phyloP scores from a whole-genome alignment of 179 eudicot genomes.

The Gypsophila paniculata region DNA sequence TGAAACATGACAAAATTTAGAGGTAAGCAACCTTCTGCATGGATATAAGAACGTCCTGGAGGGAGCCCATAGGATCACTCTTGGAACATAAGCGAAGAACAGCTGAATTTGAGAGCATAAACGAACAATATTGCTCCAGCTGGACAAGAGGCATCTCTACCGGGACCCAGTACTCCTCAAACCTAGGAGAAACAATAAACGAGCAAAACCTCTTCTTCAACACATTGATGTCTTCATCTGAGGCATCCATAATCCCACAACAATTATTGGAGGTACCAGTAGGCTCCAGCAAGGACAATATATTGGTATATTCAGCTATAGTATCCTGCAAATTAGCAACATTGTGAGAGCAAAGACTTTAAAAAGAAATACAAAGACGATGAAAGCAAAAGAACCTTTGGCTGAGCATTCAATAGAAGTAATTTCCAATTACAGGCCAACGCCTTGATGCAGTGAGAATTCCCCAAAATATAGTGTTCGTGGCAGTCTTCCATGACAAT shows the following conservation, averaged over 20 bases:
- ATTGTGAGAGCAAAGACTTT: constrained; percentile 16
- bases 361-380: neutral
- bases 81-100: constrained; percentile 47
- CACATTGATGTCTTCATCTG: constrained; percentile 27
- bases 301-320: constrained; percentile 37
- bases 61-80: constrained; percentile 60
- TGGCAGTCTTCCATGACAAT: constrained; percentile 60
- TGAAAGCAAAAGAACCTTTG: constrained; percentile 40
- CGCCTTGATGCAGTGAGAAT: constrained; percentile 39
- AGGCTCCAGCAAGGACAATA: constrained; percentile 54
- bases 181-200: constrained; percentile 46
- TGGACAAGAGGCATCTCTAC: constrained; percentile 68
- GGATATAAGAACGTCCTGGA: constrained; percentile 54
- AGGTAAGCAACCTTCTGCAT: constrained; percentile 59
- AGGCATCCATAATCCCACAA: constrained; percentile 24
- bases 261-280: constrained; percentile 25
- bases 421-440: constrained; percentile 42
- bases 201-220: constrained; percentile 51
- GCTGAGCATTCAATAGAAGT: constrained; percentile 49
- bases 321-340: constrained; percentile 47
- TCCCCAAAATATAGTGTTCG: constrained; percentile 26
- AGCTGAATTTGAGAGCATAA: constrained; percentile 49
- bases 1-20: neutral
- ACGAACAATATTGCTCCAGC: constrained; percentile 83
- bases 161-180: constrained; percentile 88